Evolutionary conservation across 306 rosid genomes (phyloP).

Genomic region (Fragaria nilgerrensis): DNA sequence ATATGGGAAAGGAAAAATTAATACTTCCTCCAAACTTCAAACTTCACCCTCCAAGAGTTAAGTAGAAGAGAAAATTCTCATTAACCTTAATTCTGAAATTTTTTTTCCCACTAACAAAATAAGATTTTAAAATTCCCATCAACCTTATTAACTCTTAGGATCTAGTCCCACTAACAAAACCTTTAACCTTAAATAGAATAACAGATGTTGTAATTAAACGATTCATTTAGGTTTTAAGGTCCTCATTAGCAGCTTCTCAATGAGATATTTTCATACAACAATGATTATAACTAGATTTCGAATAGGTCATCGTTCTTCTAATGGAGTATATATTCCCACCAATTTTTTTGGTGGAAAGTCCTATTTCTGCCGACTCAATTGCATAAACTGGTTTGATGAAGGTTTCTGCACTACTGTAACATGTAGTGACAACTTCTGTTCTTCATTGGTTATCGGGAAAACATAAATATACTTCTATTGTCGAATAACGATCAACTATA

Average conservation of each 20-base stretch:
- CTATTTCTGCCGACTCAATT: background rate
- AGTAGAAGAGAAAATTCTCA: too few species aligned
- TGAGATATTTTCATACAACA: background rate
- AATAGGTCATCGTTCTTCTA: background rate
- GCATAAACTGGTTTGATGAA: background rate
- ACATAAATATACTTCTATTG: too few species aligned
- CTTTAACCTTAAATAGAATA: background rate
- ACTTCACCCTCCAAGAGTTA: background rate
- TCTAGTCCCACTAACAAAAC: too few species aligned
- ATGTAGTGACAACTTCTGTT: background rate
- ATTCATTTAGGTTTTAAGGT: too few species aligned
- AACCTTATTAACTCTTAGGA: too few species aligned
- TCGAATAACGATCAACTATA: too few species aligned
- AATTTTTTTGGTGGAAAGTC: background rate
- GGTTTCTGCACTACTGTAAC: background rate
- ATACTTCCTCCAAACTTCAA: background rate
- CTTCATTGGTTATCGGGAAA: background rate
- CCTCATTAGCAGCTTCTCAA: too few species aligned
- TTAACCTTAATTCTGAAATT: too few species aligned
- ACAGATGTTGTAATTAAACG: too few species aligned
- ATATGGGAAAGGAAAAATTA: background rate
- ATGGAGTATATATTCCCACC: background rate
- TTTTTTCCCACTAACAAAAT: too few species aligned
- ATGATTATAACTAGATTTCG: background rate
- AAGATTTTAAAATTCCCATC: too few species aligned